Evolutionary conservation across 495 filamentous ascomycete genomes (phyloP), one percentile per base, ranked within the genome.

Genomic region (Pyrenopolyporus hunteri): DNA sequence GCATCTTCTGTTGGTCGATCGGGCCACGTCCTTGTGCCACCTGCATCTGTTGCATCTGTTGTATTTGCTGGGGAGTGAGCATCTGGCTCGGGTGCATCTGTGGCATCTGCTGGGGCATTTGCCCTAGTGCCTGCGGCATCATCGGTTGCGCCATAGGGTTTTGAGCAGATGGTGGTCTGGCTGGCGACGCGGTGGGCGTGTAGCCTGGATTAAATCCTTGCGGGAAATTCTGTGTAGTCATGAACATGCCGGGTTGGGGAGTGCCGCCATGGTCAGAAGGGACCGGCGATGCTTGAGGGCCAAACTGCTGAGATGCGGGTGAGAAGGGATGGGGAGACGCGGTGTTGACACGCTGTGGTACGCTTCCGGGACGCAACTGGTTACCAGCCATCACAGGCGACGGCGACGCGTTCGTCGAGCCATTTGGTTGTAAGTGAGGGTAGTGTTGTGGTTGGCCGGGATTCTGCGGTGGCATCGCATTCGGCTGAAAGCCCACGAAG

Each of bases 311-410:
- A 28, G 84, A 83, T 22, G 87, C 87, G 14, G 91, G 90, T 1
- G 92, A 92, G 74, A 95, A 97, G 0, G 92, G 92, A 70, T 91
- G 91, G 2, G 93, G 93, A 11, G 93, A 97, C 26, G 91, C 86
- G 20, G 94, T 97, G 57, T 91, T 87, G 73, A 97, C 88, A 51
- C 92, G 78, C 74, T 93, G 90, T 10, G 88, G 89, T 29, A 86
- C 83, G 66, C 77, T 83, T 7, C 82, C 80, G 16, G 82, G 80
- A 48, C 83, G 82, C 65, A 83, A 73, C 73, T 94, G 92, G 73
- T 93, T 92, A 4, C 69, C 69, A 39, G 80, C 80, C 79, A 92
- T 83, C 66, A 91, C 82, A 40, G 93, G 93, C 1, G 93, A 97
- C 35, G 92, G 93, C 14, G 90, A 93, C 47, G 92, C 87, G 70